Conservation (phyloP, 306 rosid genomes). For the Luffa aegyptiaca region DNA sequence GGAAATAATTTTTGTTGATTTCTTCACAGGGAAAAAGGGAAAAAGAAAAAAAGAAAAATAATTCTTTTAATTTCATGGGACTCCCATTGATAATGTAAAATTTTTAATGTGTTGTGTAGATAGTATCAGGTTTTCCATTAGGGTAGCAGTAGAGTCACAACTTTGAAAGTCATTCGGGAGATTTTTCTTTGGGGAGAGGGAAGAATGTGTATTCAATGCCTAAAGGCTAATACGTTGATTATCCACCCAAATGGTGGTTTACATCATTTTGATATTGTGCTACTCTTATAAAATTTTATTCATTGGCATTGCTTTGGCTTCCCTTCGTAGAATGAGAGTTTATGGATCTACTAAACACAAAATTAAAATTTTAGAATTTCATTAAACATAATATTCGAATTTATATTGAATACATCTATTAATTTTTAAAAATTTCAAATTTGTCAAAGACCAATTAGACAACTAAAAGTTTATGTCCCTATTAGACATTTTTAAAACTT, state of each 20-base stretch:
- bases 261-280: background rate
- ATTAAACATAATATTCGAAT: too few relatives aligned
- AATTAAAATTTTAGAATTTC: too few relatives aligned
- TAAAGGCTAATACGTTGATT: background rate
- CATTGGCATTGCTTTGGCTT: too few relatives aligned
- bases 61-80: background rate
- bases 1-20: conserved; percentile 32
- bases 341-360: too few relatives aligned
- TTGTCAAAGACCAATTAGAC: too few relatives aligned
- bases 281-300: background rate
- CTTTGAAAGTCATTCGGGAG: background rate
- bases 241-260: conserved; percentile 2
- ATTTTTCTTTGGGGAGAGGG: conserved; percentile 5
- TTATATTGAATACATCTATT: too few relatives aligned
- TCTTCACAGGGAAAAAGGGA: background rate
- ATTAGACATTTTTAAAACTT: too few relatives aligned
- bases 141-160: background rate
- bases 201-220: conserved; percentile 2
- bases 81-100: background rate
- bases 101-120: conserved; percentile 1
- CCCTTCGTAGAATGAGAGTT: too few relatives aligned
- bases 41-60: background rate
- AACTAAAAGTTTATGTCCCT: too few relatives aligned
- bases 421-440: too few relatives aligned
- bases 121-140: background rate